Evolutionary conservation across 208 protist genomes (phyloP), one percentile per base, ranked within the genome.

Genomic region (Wallacemonas sp.): DNA sequence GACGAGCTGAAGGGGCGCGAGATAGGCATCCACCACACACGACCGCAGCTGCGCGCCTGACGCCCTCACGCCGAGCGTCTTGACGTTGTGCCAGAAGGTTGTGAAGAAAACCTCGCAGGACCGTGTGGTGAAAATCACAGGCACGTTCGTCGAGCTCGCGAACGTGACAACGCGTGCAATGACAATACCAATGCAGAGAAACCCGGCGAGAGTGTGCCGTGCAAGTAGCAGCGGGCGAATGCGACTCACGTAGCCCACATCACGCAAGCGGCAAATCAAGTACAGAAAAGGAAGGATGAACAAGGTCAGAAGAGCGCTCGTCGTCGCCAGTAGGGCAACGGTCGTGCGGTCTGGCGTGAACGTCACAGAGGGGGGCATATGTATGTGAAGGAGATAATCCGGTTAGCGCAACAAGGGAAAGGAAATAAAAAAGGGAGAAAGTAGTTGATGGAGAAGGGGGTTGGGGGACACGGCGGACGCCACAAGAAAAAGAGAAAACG

Each of bases 221-320:
- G 72, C 52, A 3, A 58, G n/a, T 8, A 33, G 29, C 9, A 33
- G 11, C 9, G 52, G 52, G 21, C 38, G 52, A 58, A 39, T 27
- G 6, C 52, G 73, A 32, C 60, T 61, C 32, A 74, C 54, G 26
- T 46, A 24, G 5, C 69, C 67, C 16, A 83, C 56, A 46, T 62
- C 60, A 16, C 17, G 47, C 29, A 84, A 44, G 29, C 48, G 60
- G 0, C 58, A 29, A 33, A 72, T 71, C 11, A 71, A 66, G 9
- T 61, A 24, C 14, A 78, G 61, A 19, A 72, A 33, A 14, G 56
- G 67, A 0, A 58, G 1, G 9, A 43, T 47, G 29, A 36, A 30
- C 26, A 60, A n/a, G 27, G 14, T 30, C 14, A 61, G 47, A 8
- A 73, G 0, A 11, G 34, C 14, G 48, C 4, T 29, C 2, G 60